phyloP scores from a whole-genome alignment of 2,329 filamentous ascomycete genomes.

The Byssoonygena ceratinophila region DNA sequence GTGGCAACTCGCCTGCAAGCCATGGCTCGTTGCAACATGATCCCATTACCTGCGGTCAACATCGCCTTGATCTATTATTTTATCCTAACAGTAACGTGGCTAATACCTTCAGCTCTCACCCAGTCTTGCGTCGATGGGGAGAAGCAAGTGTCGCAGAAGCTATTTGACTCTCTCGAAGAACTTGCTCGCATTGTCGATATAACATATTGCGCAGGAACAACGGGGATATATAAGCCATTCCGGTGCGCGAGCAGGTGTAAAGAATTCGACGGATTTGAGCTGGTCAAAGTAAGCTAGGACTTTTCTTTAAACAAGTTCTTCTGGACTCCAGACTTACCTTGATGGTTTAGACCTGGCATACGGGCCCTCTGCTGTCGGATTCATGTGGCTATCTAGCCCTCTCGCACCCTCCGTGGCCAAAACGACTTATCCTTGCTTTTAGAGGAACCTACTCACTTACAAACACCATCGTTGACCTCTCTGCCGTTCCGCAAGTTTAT shows the following conservation, averaged over 20 bases:
- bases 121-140: not conserved
- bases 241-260: constrained; percentile 71
- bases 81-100: not conserved
- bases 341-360: constrained; percentile 76
- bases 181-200: constrained; percentile 88
- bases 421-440: constrained; percentile 74
- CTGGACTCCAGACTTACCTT: no score
- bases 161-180: constrained; percentile 78
- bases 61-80: not conserved
- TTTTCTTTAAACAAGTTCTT: not conserved
- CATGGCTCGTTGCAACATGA: not conserved
- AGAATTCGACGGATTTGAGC: constrained; percentile 69
- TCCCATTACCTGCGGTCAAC: not conserved
- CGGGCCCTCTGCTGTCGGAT: constrained; percentile 73
- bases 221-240: constrained; percentile 75
- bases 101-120: not conserved
- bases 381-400: constrained; percentile 89
- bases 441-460: constrained; percentile 88
- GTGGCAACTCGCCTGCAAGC: no score
- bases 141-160: constrained; percentile 43
- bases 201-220: constrained; percentile 79
- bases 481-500: constrained; percentile 80
- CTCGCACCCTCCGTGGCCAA: constrained; percentile 54
- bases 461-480: constrained; percentile 83
- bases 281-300: constrained; percentile 48